Evolutionary conservation across 805 yeast genomes (phyloP).

Genomic region (Yarrowia sp.): DNA sequence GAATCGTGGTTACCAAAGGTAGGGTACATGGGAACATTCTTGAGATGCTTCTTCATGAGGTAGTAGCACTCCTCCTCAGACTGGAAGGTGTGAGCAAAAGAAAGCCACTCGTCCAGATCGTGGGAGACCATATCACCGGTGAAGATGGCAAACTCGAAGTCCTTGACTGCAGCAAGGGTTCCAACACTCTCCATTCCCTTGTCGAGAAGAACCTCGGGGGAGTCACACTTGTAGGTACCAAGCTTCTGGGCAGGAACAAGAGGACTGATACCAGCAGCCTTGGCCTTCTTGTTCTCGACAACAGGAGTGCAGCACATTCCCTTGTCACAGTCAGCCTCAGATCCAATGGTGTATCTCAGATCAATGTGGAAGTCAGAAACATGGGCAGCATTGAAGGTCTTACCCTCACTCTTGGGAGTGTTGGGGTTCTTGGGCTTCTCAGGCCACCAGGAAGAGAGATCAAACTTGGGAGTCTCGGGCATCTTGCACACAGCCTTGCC

Average conservation of each 20-base stretch:
- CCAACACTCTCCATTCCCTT: conserved; percentile 53
- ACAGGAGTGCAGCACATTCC: conserved; percentile 64
- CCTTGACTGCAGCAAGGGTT: conserved; percentile 49
- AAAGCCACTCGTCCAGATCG: conserved; percentile 56
- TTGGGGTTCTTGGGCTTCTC: conserved; percentile 58
- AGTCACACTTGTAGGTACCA: conserved; percentile 70
- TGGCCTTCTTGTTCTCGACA: conserved; percentile 34
- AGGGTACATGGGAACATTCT: conserved; percentile 63
- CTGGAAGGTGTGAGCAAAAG: conserved; percentile 56
- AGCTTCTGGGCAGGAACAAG: conserved; percentile 61
- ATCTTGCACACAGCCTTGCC: conserved; percentile 14
- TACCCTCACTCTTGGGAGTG: conserved; percentile 50
- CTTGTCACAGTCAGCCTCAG: conserved; percentile 54
- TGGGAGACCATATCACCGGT: conserved; percentile 81
- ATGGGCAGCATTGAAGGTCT: conserved; percentile 67
- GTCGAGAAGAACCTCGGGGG: conserved; percentile 57
- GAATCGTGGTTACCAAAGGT: conserved; percentile 76
- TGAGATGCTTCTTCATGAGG: conserved; percentile 60
- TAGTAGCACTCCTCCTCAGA: conserved; percentile 61
- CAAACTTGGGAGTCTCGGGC: background rate
- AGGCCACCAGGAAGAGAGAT: conserved; percentile 42
- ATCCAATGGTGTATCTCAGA: conserved; percentile 56
- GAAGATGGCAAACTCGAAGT: conserved; percentile 68
- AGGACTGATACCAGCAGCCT: conserved; percentile 44
- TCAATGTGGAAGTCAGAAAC: conserved; percentile 71